Conservation (phyloP, 345 rosid species). For the Corymbia maculata region DNA sequence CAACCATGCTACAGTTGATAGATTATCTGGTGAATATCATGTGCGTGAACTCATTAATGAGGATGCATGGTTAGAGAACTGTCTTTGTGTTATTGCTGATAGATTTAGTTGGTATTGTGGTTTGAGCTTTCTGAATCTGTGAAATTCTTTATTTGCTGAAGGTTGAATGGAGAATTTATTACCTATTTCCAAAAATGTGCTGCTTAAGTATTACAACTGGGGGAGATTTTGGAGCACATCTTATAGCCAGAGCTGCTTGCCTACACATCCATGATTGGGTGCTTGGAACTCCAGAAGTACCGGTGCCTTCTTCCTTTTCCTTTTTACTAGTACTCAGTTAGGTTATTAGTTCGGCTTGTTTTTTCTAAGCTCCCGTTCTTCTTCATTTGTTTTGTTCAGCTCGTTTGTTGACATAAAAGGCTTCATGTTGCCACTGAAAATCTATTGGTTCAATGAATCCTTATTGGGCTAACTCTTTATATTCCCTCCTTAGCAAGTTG, state of each 20-base stretch:
- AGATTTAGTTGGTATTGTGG: background rate
- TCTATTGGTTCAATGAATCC: too few species aligned
- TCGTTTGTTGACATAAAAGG: too few species aligned
- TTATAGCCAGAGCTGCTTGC: conserved; percentile 97
- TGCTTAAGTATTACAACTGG: conserved; percentile 91
- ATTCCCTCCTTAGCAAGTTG: too few species aligned
- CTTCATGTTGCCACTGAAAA: too few species aligned
- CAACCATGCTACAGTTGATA: conserved; percentile 82
- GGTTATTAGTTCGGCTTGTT: too few species aligned
- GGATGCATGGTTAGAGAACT: conserved; percentile 54
- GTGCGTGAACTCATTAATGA: conserved; percentile 77
- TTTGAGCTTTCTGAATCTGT: background rate
- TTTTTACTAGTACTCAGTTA: too few species aligned
- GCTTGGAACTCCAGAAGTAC: conserved; percentile 93
- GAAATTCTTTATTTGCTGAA: background rate
- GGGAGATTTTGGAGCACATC: conserved; percentile 81
- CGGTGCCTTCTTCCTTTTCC: background rate
- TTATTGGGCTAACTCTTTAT: too few species aligned
- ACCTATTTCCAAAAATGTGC: conserved; percentile 81
- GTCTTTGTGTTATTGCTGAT: background rate
- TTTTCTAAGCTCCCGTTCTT: too few species aligned
- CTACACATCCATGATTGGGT: conserved; percentile 98
- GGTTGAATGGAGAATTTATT: conserved; percentile 83
- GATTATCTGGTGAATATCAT: conserved; percentile 60
- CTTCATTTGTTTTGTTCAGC: too few species aligned